Conservation (phyloP, 2,329 filamentous ascomycete species). For the Achaetomium macrosporum region DNA sequence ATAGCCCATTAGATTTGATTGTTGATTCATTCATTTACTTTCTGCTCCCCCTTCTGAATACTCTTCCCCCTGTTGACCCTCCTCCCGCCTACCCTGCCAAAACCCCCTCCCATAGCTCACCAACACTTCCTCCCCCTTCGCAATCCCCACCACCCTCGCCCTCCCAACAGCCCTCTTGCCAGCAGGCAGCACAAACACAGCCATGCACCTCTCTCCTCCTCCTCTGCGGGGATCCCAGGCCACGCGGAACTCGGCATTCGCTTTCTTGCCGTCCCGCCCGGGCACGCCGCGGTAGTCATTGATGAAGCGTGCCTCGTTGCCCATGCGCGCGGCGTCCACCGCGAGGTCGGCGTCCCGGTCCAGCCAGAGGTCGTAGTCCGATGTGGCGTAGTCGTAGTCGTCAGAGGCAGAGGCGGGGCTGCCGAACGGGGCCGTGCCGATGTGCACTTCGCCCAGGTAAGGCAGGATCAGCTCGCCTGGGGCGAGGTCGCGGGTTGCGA, state of each 20-base stretch:
- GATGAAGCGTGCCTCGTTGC: conserved; percentile 61
- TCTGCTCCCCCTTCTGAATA: neutral
- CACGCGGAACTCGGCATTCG: conserved; percentile 55
- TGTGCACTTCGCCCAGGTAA: conserved; percentile 56
- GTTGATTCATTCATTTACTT: neutral
- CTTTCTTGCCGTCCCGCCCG: conserved; percentile 28
- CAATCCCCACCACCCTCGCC: conserved; percentile 37
- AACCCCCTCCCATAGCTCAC: conserved; percentile 65
- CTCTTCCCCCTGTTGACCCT: neutral
- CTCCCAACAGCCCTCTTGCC: conserved; percentile 33
- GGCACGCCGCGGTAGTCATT: conserved; percentile 61
- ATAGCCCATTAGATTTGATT: no score
- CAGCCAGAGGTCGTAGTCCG: conserved; percentile 61
- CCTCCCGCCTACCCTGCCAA: conserved; percentile 47
- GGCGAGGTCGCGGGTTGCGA: conserved; percentile 48
- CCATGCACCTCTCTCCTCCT: conserved; percentile 49
- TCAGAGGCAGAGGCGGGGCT: neutral
- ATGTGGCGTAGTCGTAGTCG: conserved; percentile 33
- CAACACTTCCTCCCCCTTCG: conserved; percentile 57
- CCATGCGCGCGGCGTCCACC: conserved; percentile 52
- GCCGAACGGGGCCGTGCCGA: conserved; percentile 25
- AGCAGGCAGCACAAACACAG: conserved; percentile 49
- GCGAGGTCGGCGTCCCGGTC: conserved; percentile 51
- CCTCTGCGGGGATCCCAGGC: conserved; percentile 45
- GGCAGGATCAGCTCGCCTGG: conserved; percentile 54